phyloP scores from a whole-genome alignment of 768 basidiomycete species.

The Pleurotus cornucopiae region DNA sequence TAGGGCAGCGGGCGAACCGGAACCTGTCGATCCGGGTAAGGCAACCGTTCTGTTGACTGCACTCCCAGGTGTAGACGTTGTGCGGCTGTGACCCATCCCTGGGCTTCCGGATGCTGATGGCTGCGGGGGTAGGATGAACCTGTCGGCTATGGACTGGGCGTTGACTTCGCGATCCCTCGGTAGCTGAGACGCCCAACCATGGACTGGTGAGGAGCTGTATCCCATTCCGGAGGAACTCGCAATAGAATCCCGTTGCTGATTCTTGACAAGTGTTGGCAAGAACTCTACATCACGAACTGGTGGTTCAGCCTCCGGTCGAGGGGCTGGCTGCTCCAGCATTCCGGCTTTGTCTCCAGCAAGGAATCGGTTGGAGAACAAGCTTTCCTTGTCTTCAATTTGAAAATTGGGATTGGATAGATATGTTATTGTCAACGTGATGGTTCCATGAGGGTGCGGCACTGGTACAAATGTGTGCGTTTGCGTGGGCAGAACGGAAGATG shows the following conservation, averaged over 20 bases:
- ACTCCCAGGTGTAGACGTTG: slow-evolving; percentile 8
- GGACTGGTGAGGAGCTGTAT: slow-evolving; percentile 14
- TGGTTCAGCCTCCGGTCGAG: slow-evolving; percentile 4
- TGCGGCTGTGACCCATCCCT: slow-evolving; percentile 5
- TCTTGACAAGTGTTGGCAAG: slow-evolving; percentile 67
- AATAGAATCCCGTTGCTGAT: slow-evolving; percentile 55
- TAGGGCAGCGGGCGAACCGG: neutral
- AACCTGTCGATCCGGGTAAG: slow-evolving; percentile 4
- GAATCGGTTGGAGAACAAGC: slow-evolving; percentile 69
- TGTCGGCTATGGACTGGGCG: slow-evolving; percentile 24
- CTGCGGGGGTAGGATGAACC: slow-evolving; percentile 30
- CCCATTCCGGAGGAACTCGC: slow-evolving; percentile 25
- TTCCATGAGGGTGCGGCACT: slow-evolving; percentile 65
- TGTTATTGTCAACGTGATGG: slow-evolving; percentile 54
- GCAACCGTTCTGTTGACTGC: neutral
- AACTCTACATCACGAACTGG: slow-evolving; percentile 35
- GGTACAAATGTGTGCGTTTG: slow-evolving; percentile 58
- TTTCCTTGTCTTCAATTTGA: slow-evolving; percentile 73
- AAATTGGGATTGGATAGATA: slow-evolving; percentile 70
- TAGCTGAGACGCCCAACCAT: slow-evolving; percentile 9
- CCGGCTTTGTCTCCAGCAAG: slow-evolving; percentile 59
- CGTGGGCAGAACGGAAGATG: slow-evolving; percentile 36
- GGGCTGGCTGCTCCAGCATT: neutral
- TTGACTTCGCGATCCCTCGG: slow-evolving; percentile 1
- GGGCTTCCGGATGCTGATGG: slow-evolving; percentile 8